Percentiles rank a stretch among this genome's conserved stretches.
Conservation (phyloP, 2,329 filamentous ascomycete genomes). For the Pezizomycotina sp. region DNA sequence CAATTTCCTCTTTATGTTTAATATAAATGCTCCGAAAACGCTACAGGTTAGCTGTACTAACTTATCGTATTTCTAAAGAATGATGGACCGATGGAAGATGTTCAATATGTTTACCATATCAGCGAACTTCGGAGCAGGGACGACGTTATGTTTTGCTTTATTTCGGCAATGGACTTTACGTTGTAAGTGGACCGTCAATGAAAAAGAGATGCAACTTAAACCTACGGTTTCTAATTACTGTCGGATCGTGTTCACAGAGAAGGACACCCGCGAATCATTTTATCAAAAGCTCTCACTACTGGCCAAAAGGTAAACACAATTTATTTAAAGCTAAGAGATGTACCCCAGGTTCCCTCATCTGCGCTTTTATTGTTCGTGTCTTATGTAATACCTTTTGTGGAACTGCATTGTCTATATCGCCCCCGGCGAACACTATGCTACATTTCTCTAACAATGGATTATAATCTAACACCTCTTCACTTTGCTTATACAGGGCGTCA, state of each 20-base stretch:
- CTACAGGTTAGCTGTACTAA: neutral
- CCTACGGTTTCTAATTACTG: too few relatives aligned
- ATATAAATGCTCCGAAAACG: neutral
- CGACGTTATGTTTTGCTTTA: conserved; percentile 73
- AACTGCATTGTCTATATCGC: too few relatives aligned
- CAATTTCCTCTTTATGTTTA: neutral
- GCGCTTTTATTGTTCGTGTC: too few relatives aligned
- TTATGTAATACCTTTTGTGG: too few relatives aligned
- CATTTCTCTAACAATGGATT: too few relatives aligned
- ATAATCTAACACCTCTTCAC: too few relatives aligned
- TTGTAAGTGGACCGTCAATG: conserved; percentile 35
- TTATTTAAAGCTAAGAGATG: too few relatives aligned
- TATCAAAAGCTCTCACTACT: conserved; percentile 85
- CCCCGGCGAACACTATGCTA: too few relatives aligned
- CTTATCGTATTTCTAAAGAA: conserved; percentile 28
- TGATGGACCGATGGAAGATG: conserved; percentile 92
- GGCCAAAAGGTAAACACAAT: conserved; percentile 60
- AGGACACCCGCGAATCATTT: conserved; percentile 76
- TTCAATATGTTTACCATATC: conserved; percentile 99
- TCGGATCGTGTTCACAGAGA: conserved; percentile 25
- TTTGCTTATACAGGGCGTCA: conserved; percentile 21
- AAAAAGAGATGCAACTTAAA: neutral
- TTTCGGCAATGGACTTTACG: conserved; percentile 85
- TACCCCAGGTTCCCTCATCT: neutral
- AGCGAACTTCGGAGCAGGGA: conserved; percentile 79